These are phyloP conservation scores for Xylariaceae sp. DNA, from an alignment of 2,329 filamentous ascomycete genomes.

Conservation along the genomic window DNA sequence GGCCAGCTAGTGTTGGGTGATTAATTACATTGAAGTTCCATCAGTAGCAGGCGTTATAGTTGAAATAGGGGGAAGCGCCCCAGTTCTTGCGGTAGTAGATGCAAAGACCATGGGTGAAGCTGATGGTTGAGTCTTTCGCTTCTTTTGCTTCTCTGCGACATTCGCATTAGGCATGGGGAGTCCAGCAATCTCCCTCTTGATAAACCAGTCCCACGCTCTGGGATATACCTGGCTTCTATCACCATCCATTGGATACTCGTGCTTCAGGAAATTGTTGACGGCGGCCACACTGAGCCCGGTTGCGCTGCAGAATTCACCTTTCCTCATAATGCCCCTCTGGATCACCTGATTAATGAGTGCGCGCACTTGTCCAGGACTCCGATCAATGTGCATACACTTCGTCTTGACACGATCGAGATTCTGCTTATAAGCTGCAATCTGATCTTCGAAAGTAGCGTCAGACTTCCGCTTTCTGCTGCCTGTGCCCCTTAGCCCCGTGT, in stretches of 20 bases:
- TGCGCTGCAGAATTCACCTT: slow-evolving; percentile 17
- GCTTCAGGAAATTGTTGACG: slow-evolving; percentile 13
- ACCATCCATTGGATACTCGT: slow-evolving; percentile 13
- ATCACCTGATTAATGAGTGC: slow-evolving; percentile 18
- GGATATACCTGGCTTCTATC: slow-evolving; percentile 6
- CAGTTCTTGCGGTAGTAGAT: too few relatives aligned
- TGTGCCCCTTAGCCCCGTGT: neutral
- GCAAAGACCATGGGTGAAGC: slow-evolving; percentile 1
- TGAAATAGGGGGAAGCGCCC: too few relatives aligned
- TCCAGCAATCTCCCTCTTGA: slow-evolving; percentile 17
- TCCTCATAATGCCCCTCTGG: slow-evolving; percentile 20
- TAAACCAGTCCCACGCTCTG: slow-evolving; percentile 19
- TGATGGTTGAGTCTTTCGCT: slow-evolving; percentile 9
- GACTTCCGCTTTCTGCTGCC: slow-evolving; percentile 22
- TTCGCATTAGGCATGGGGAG: slow-evolving; percentile 21
- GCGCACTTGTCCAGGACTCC: slow-evolving; percentile 15
- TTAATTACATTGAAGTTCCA: too few relatives aligned
- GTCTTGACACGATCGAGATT: slow-evolving; percentile 15
- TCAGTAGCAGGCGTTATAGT: too few relatives aligned
- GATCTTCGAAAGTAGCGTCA: slow-evolving; percentile 18
- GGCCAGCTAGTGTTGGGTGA: too few relatives aligned
- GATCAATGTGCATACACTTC: slow-evolving; percentile 5
- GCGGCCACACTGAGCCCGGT: slow-evolving; percentile 7
- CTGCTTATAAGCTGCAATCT: slow-evolving; percentile 24
- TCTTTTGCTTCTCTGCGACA: slow-evolving; percentile 17